Conservation (phyloP, 2,329 filamentous ascomycete species). For the Aspergillus vadensis region DNA sequence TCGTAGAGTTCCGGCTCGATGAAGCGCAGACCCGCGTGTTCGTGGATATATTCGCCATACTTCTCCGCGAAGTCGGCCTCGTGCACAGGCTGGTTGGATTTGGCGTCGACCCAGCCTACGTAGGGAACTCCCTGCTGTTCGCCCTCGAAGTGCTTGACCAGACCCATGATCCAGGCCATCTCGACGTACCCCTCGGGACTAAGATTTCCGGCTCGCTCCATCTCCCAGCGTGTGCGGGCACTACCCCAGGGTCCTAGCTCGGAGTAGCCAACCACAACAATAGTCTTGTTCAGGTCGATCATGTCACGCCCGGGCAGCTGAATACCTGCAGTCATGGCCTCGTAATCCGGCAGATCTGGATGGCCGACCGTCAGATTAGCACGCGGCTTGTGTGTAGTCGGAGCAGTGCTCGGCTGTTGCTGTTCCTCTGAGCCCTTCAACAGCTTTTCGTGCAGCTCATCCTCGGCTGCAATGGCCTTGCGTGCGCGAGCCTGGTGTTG, state of each 20-base stretch:
- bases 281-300: not conserved
- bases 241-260: conserved; percentile 14
- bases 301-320: not conserved
- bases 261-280: conserved; percentile 6
- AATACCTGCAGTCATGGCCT: not conserved
- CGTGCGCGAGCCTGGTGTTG: not conserved
- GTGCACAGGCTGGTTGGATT: not conserved
- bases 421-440: not conserved
- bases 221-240: conserved; percentile 11
- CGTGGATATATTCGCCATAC: conserved; percentile 61
- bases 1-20: conserved; percentile 50
- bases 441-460: not conserved
- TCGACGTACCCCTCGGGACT: conserved; percentile 7
- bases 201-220: conserved; percentile 6
- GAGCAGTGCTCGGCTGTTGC: not conserved
- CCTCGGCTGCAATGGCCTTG: not conserved
- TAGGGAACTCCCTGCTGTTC: not conserved
- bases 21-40: conserved; percentile 90
- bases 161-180: conserved; percentile 16
- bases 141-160: conserved; percentile 5
- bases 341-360: conserved; percentile 2
- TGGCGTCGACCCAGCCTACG: conserved; percentile 5
- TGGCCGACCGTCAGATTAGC: conserved; percentile 1
- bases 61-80: not conserved
- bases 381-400: not conserved